These are phyloP conservation scores for Stagonosporopsis chrysanthemi DNA, from an alignment of 2,329 filamentous ascomycete species.

Conservation along the genomic window DNA sequence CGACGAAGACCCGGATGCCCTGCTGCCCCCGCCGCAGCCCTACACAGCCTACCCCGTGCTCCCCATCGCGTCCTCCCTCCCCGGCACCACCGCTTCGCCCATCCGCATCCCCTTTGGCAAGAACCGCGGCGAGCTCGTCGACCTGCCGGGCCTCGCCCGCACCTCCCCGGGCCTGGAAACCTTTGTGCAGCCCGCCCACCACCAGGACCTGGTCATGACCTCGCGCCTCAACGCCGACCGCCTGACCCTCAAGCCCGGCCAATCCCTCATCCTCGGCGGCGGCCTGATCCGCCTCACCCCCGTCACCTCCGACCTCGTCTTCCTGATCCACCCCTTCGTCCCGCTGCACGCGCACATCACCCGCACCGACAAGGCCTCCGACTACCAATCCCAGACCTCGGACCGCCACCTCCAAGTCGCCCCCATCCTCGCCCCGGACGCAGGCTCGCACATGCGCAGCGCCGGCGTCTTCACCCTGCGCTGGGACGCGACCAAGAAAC, in stretches of 20 bases:
- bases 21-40: conserved; percentile 78
- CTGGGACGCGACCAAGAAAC: conserved; percentile 82
- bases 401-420: conserved; percentile 67
- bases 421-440: conserved; percentile 62
- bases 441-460: conserved; percentile 45
- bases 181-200: conserved; percentile 72
- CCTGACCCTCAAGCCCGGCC: conserved; percentile 73
- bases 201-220: conserved; percentile 78
- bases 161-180: conserved; percentile 68
- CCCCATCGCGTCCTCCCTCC: conserved; percentile 84
- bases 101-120: conserved; percentile 91
- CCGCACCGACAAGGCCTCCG: conserved; percentile 78
- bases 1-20: conserved; percentile 47
- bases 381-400: conserved; percentile 66
- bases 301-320: conserved; percentile 65
- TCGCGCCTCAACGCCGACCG: conserved; percentile 77
- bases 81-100: conserved; percentile 93
- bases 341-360: conserved; percentile 80
- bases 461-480: conserved; percentile 79
- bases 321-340: conserved; percentile 88
- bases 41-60: conserved; percentile 82
- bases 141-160: conserved; percentile 84
- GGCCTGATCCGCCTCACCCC: conserved; percentile 90
- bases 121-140: conserved; percentile 88
- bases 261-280: conserved; percentile 80